phyloP scores from a whole-genome alignment of 495 filamentous ascomycete genomes.

The Penicillium nucicola region DNA sequence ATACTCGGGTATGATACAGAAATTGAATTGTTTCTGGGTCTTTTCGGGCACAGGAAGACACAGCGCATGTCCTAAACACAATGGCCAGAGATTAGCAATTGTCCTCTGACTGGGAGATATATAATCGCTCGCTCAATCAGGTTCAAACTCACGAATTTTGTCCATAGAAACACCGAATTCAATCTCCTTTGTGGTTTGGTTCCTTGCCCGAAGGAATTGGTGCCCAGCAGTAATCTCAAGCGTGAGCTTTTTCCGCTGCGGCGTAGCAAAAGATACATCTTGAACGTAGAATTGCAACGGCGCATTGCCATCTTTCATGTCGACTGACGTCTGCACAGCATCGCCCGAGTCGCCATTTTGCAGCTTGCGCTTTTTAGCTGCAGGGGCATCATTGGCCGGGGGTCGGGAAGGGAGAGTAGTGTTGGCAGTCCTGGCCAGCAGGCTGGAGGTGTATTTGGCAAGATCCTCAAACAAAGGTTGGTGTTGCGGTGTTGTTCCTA shows the following conservation, averaged over 20 bases:
- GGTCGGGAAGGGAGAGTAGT: slow-evolving; percentile 22
- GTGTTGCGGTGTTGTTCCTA: slow-evolving; percentile 40
- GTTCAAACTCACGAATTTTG: slow-evolving; percentile 63
- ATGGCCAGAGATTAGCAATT: slow-evolving; percentile 5
- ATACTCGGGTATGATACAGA: slow-evolving; percentile 72
- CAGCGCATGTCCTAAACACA: slow-evolving; percentile 61
- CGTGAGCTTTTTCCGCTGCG: slow-evolving; percentile 88
- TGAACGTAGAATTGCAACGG: slow-evolving; percentile 53
- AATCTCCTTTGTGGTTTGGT: slow-evolving; percentile 58
- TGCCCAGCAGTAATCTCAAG: slow-evolving; percentile 62
- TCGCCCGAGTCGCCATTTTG: slow-evolving; percentile 42
- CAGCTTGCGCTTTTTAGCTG: slow-evolving; percentile 56
- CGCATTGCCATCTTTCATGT: slow-evolving; percentile 37
- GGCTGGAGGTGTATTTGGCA: slow-evolving; percentile 43
- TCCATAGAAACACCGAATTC: slow-evolving; percentile 69
- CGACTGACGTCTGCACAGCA: slow-evolving; percentile 38
- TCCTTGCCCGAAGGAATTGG: slow-evolving; percentile 64
- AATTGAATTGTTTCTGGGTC: slow-evolving; percentile 81
- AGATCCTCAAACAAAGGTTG: slow-evolving; percentile 46
- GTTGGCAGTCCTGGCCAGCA: slow-evolving; percentile 38
- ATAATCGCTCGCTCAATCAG: no score
- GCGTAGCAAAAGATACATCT: slow-evolving; percentile 73
- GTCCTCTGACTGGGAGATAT: background rate
- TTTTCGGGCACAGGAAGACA: slow-evolving; percentile 92
- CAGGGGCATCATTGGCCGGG: slow-evolving; percentile 32